phyloP scores from a whole-genome alignment of 352 stramenopile genomes.

The Phytophthora syringae region DNA sequence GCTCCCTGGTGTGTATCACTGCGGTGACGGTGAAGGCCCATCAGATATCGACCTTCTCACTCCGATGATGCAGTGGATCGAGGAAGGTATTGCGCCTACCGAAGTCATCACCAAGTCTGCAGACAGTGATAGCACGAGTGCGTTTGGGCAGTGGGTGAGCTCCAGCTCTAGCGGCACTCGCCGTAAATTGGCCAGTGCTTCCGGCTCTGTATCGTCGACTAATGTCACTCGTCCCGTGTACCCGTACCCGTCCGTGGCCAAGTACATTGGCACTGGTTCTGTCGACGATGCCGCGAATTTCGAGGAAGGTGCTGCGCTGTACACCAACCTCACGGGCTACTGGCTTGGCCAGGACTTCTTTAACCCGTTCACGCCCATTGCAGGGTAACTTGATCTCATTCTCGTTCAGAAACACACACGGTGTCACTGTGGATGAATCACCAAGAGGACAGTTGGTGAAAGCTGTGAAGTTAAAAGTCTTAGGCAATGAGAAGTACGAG shows the following conservation, averaged over 20 bases:
- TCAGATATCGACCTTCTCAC: conserved; percentile 48
- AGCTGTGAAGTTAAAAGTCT: too few relatives aligned
- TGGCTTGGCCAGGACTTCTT: conserved; percentile 40
- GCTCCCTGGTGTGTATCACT: conserved; percentile 52
- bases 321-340: conserved; percentile 37
- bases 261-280: conserved; percentile 34
- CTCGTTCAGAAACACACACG: too few relatives aligned
- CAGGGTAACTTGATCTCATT: too few relatives aligned
- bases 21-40: conserved; percentile 43
- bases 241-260: conserved; percentile 36
- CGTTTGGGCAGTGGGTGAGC: conserved; percentile 36
- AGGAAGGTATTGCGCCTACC: conserved; percentile 34
- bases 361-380: conserved; percentile 31
- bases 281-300: conserved; percentile 38
- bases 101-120: conserved; percentile 34
- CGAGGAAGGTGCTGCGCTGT: conserved; percentile 32
- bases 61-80: conserved; percentile 53
- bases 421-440: too few relatives aligned
- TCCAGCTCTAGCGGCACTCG: conserved; percentile 12
- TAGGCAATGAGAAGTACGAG: too few relatives aligned
- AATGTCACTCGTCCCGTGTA: conserved; percentile 33
- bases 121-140: conserved; percentile 9
- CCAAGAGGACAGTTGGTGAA: too few relatives aligned
- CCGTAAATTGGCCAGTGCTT: conserved; percentile 26
- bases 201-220: conserved; percentile 16